A percentile compares a stretch with the other conserved stretches of the same genome.
Evolutionary conservation across 352 stramenopile genomes (phyloP).

Genomic region (Phytophthora boehmeriae): DNA sequence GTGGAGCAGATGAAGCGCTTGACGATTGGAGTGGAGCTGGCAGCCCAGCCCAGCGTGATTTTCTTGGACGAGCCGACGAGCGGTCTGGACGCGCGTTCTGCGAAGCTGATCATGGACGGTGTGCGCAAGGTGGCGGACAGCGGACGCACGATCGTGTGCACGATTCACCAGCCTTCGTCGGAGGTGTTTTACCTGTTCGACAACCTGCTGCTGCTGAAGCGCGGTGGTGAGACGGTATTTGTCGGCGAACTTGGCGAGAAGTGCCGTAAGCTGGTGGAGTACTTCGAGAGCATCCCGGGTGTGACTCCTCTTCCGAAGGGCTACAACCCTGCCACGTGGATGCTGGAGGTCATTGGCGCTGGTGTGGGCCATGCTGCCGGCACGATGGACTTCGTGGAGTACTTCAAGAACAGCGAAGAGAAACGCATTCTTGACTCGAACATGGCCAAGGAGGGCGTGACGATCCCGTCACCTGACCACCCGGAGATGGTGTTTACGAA

Average conservation of each 20-base stretch:
- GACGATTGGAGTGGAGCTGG: slow-evolving; percentile 65
- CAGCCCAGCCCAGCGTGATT: slow-evolving; percentile 75
- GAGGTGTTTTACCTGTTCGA: slow-evolving; percentile 90
- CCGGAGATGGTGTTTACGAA: slow-evolving; percentile 34
- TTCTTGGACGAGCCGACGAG: slow-evolving; percentile 82
- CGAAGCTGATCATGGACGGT: slow-evolving; percentile 79
- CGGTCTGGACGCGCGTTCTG: slow-evolving; percentile 79
- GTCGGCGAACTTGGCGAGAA: slow-evolving; percentile 36
- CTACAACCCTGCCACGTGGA: slow-evolving; percentile 39
- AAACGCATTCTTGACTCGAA: slow-evolving; percentile 20
- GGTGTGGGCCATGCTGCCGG: slow-evolving; percentile 78
- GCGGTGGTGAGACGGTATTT: slow-evolving; percentile 48
- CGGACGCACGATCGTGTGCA: slow-evolving; percentile 82
- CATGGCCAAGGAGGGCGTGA: slow-evolving; percentile 32
- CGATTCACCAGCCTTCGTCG: slow-evolving; percentile 91
- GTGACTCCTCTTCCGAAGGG: slow-evolving; percentile 38
- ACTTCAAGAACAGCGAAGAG: slow-evolving; percentile 25
- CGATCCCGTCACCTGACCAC: slow-evolving; percentile 13
- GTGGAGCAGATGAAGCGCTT: slow-evolving; percentile 56
- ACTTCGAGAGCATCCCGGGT: slow-evolving; percentile 29
- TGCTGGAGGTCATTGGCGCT: slow-evolving; percentile 29
- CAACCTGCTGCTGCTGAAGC: slow-evolving; percentile 72
- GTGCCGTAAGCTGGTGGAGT: slow-evolving; percentile 28
- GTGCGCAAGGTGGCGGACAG: slow-evolving; percentile 77
- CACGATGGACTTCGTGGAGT: slow-evolving; percentile 60